Evolutionary conservation across 1,139 yeast species (phyloP), one percentile per base, ranked within the genome.

Genomic region (Arxiozyma telluris): DNA sequence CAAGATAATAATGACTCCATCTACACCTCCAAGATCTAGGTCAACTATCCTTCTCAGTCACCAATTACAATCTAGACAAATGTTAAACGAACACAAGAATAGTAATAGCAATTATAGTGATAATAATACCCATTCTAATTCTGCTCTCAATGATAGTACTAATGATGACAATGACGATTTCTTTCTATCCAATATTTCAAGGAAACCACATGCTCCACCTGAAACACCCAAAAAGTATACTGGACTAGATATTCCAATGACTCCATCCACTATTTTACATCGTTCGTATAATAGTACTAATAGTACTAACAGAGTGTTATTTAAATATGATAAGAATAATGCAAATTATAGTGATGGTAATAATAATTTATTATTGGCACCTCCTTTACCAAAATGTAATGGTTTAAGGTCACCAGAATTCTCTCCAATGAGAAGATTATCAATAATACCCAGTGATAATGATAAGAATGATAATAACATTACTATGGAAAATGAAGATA

Each of bases 11-110:
- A 55, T 45, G 27, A 41, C 63, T 34, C 68, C 69, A 15, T 61
- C 68, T 21, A 65, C 69, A 12, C 69, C 69, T 39, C 69, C 70
- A n/a, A 57, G 65, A 49, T 64, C 69, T 1, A 60, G 68, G 47
- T 57, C 56, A 39, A 54, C 55, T 8, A 17, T 30, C 39, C n/a
- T 34, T 34, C 6, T 15, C 17, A 34, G 39, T 15, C 17, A 34
- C 2, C 39, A 34, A 12, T 34, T 34, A 15, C 39, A 34, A 34
- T 6, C 17, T 12, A 34, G n/a, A 12, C 39, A 34, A 34, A 12
- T 12, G n/a, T 15, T 15, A 23, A 30, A 52, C 53, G 45, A n/a
- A 12, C 22, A 34, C 17, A 41, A 46, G n/a, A n/a, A n/a, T 34
- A 41, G 23, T 44, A 43, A 34, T 49, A 49, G 6, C 30, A 22